These are phyloP conservation scores for Dictyostelium capitatum DNA, from an alignment of 78 protist genomes.

Conservation along the genomic window DNA sequence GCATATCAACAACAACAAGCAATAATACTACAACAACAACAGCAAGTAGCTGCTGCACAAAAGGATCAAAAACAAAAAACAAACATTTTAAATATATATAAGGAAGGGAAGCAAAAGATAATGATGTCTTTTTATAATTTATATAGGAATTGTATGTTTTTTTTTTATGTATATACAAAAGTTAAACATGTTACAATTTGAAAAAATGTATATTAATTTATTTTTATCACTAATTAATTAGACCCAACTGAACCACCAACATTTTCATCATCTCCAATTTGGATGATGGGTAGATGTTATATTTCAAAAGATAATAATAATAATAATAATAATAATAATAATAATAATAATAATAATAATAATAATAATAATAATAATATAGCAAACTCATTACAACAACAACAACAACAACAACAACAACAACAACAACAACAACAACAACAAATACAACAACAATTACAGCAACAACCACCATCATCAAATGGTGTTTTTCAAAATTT, in stretches of 20 bases:
- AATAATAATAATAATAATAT: not conserved
- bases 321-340: not conserved
- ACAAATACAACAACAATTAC: not conserved
- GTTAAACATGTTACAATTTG: not conserved
- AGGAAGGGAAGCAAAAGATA: conserved; percentile 58
- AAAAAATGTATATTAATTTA: too few relatives aligned
- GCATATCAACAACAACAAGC: conserved; percentile 24
- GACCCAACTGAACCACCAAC: conserved; percentile 44
- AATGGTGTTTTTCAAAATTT: not conserved
- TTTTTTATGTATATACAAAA: too few relatives aligned
- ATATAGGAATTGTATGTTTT: conserved; percentile 62
- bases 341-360: not conserved
- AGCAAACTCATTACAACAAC: not conserved
- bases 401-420: not conserved
- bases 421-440: conserved; percentile 3
- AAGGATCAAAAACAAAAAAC: conserved; percentile 10
- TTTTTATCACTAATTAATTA: not conserved
- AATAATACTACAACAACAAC: conserved; percentile 5
- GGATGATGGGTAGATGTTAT: conserved; percentile 61
- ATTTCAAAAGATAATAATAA: not conserved
- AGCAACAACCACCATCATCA: not conserved
- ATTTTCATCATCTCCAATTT: conserved; percentile 38
- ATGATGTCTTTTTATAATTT: conserved; percentile 75
- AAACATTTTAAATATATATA: conserved; percentile 23
- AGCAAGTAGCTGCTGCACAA: too few relatives aligned